Evolutionary conservation across 129 eudicot species (phyloP), one percentile per base, ranked within the genome.

Genomic region (Escallonia rubra): DNA sequence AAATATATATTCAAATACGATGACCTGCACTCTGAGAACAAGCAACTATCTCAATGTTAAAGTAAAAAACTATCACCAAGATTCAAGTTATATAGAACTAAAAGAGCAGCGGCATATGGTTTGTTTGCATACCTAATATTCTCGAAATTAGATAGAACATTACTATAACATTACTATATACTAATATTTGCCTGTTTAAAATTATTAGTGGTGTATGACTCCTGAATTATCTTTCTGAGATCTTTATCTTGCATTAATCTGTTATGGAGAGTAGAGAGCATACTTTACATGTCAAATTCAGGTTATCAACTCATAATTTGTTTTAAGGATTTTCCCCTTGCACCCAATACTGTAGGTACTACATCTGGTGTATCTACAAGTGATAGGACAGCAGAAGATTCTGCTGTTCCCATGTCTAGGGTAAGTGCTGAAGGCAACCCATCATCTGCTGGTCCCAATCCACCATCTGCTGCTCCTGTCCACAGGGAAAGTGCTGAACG

Each of bases 371-470:
- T 50, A 23, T 56, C 84, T 79, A 59, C 63, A 49, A 79, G 69
- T 72, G 70, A 57, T 41, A 55, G 51, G 68, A 74, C 65, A 64
- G 56, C 69, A 69, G 83, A 86, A 74, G 82, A 72, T 46, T 48
- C 74, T 47, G 59, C 57, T 2, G 50, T 39, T 74, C 74, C 77
- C 56, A 14, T 72, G 57, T 65, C 40, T 12, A 16, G 63, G 71
- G 71, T 78, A 59, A 44, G 68, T 9, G 55, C 40, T 47, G 84
- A 78, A 65, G 68, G 80, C 39, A 68, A 72, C 40, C 23, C 51
- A 52, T 63, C 76, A 42, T 64, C 74, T 78, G 63, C 74, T 57
- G 76, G 34, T 23, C 34, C 34, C 34, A 23, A 23, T 23, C 34
- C 34, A 23, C 34, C 34, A 23, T 23, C 34, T 23, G 34, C 34